Conservation (phyloP, 2,329 filamentous ascomycete genomes). For the Fusarium annulatum region DNA sequence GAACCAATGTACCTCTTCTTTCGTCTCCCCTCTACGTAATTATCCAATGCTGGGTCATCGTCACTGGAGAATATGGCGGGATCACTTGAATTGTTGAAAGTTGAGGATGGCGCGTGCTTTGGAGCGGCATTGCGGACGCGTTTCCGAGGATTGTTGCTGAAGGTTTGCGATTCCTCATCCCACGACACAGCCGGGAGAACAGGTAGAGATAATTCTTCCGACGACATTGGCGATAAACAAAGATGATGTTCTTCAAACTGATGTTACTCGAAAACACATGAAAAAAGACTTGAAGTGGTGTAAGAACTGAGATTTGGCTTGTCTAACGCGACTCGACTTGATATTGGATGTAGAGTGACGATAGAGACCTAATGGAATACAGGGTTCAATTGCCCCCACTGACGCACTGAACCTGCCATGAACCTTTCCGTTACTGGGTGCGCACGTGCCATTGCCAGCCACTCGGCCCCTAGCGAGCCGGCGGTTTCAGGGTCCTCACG, state of each 20-base stretch:
- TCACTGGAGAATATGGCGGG: constrained; percentile 78
- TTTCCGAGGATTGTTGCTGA: constrained; percentile 55
- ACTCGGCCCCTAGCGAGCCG: constrained; percentile 16
- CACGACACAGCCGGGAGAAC: constrained; percentile 53
- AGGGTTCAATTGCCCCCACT: constrained; percentile 40
- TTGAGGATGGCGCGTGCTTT: constrained; percentile 45
- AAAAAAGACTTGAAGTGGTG: constrained; percentile 3
- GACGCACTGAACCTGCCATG: constrained; percentile 26
- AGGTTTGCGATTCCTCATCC: constrained; percentile 53
- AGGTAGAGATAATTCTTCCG: constrained; percentile 57
- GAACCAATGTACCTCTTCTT: constrained; percentile 74
- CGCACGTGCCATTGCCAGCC: constrained; percentile 40
- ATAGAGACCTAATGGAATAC: constrained; percentile 21
- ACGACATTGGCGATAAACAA: constrained; percentile 44
- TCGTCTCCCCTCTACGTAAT: constrained; percentile 67
- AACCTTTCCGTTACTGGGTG: constrained; percentile 28
- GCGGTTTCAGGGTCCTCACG: constrained; percentile 29
- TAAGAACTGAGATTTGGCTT: constrained; percentile 14
- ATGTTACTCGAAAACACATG: constrained; percentile 18
- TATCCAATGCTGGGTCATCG: constrained; percentile 74
- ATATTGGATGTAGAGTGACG: constrained; percentile 36
- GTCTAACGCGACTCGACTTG: constrained; percentile 23
- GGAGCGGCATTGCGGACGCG: constrained; percentile 49
- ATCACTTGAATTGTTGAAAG: constrained; percentile 75
- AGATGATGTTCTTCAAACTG: not conserved